Evolutionary conservation across 495 filamentous ascomycete species (phyloP), one percentile per base, ranked within the genome.

Genomic region (Astrocystis sublimbata): DNA sequence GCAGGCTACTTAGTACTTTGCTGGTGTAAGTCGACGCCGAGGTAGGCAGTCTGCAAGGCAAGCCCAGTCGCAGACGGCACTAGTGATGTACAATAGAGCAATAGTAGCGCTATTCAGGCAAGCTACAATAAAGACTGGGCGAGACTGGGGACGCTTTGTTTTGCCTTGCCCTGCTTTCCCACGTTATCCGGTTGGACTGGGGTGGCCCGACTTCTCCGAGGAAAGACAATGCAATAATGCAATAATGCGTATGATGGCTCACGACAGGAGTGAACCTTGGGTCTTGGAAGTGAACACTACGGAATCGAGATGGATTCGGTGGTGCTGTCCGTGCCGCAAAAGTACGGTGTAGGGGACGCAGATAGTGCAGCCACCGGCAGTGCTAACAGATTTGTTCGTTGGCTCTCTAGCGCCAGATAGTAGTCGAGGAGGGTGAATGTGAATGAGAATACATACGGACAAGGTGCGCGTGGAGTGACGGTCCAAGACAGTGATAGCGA

Each of bases 101-200:
- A 26, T 4, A 13, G 41, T 19, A 30, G 13, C 4, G 31, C 31
- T 50, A 21, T 38, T 30, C 23, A 28, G 45, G 50, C 43, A 26
- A 33, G 45, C 43, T 47, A 40, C 43, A 47, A 40, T 21, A 54
- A 54, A 40, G 23, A 42, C 13, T 1, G 2, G 5, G 13, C n/a
- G 30, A n/a, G 21, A 10, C 13, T 19, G 26, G 33, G 9, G 1
- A 30, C n/a, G 10, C 23, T 8, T 42, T 55, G 52, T 24, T 12
- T 54, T 54, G 19, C 12, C 51, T 42, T 26, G 33, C 8, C 8
- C 41, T 64, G 58, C 59, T 50, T 69, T n/a, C n/a, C n/a, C n/a
- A 65, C 64, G 62, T 49, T 38, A 50, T 50, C 28, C 12, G 33
- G 35, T 28, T 17, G 43, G 57, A 31, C 45, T 23, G 31, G 43